These are phyloP conservation scores for Aureobasidium uvarum DNA, from an alignment of 2,329 filamentous ascomycete genomes.

Conservation along the genomic window DNA sequence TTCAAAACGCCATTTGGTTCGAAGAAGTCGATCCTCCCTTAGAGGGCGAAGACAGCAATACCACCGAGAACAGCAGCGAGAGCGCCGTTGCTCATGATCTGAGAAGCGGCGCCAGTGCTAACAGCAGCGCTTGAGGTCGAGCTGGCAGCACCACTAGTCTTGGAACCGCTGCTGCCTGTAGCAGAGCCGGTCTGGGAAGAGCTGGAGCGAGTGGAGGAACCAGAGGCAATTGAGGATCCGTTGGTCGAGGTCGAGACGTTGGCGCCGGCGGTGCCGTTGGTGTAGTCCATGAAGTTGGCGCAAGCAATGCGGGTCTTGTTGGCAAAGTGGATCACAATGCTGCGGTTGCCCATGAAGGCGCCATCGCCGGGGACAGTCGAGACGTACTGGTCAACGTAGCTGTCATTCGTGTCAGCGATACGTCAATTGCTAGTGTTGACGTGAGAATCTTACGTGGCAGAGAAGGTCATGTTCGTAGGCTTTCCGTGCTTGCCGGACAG, in stretches of 20 bases:
- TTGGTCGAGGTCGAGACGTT: slow-evolving; percentile 28
- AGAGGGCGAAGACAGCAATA: slow-evolving; percentile 7
- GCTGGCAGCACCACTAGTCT: slow-evolving; percentile 25
- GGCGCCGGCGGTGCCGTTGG: slow-evolving; percentile 30
- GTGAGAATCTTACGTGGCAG: slow-evolving; percentile 32
- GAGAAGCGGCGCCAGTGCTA: slow-evolving; percentile 16
- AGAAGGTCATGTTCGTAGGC: slow-evolving; percentile 43
- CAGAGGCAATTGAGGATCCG: slow-evolving; percentile 28
- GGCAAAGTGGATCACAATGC: slow-evolving; percentile 54
- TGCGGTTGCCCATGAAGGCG: slow-evolving; percentile 56
- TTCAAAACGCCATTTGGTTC: background rate
- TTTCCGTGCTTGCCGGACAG: slow-evolving; percentile 70
- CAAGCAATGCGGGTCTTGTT: slow-evolving; percentile 57
- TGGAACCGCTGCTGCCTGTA: slow-evolving; percentile 5
- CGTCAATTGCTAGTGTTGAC: background rate
- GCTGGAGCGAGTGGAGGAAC: slow-evolving; percentile 21
- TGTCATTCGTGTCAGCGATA: slow-evolving; percentile 29
- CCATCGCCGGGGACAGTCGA: slow-evolving; percentile 44
- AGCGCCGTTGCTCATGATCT: background rate
- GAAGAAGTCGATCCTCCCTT: background rate
- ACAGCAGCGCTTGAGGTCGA: slow-evolving; percentile 16
- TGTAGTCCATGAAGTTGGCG: slow-evolving; percentile 37
- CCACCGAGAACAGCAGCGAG: background rate
- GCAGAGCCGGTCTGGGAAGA: slow-evolving; percentile 3
- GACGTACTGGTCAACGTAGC: slow-evolving; percentile 52